Percentiles rank a stretch among this genome's conserved stretches.
phyloP scores from a whole-genome alignment of 1,284 basidiomycete genomes.

The Trichosporon coremiiforme region DNA sequence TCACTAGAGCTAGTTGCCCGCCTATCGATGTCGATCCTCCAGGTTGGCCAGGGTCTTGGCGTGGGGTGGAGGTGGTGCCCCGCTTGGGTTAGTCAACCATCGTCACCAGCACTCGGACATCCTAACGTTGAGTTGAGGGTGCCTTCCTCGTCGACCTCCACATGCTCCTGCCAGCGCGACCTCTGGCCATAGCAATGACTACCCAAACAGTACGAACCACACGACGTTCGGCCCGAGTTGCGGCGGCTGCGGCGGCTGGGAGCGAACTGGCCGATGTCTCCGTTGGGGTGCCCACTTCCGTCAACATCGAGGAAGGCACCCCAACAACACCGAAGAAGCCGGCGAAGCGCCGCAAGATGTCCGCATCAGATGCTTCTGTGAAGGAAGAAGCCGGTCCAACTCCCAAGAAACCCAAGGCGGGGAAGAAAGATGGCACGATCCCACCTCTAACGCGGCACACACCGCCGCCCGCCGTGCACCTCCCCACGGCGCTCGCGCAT shows the following conservation, averaged over 20 bases:
- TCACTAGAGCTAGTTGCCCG: too few species aligned
- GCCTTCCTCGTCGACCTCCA: background rate
- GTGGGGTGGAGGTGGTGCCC: slow-evolving; percentile 1
- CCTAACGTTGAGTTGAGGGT: background rate
- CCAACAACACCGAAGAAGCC: background rate
- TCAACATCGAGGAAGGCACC: background rate
- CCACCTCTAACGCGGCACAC: slow-evolving; percentile 10
- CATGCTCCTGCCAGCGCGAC: slow-evolving; percentile 2
- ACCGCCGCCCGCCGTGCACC: slow-evolving; percentile 62
- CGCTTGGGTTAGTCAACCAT: slow-evolving; percentile 10
- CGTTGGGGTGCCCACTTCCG: background rate
- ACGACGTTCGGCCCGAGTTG: background rate
- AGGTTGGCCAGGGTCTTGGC: background rate
- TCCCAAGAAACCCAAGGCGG: slow-evolving; percentile 8
- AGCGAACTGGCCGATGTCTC: background rate
- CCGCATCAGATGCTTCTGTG: background rate
- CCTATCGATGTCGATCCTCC: background rate
- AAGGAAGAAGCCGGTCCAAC: background rate
- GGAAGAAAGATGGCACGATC: slow-evolving; percentile 13
- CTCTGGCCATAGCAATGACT: slow-evolving; percentile 5
- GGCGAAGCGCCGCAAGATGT: slow-evolving; percentile 17
- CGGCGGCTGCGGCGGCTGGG: background rate
- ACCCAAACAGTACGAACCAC: background rate
- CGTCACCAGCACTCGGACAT: background rate
- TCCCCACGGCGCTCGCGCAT: slow-evolving; percentile 72